Percentiles rank a stretch among this genome's conserved stretches.
These are phyloP conservation scores for Termitomyces sp. DNA, from an alignment of 768 basidiomycete species.

Conservation along the genomic window DNA sequence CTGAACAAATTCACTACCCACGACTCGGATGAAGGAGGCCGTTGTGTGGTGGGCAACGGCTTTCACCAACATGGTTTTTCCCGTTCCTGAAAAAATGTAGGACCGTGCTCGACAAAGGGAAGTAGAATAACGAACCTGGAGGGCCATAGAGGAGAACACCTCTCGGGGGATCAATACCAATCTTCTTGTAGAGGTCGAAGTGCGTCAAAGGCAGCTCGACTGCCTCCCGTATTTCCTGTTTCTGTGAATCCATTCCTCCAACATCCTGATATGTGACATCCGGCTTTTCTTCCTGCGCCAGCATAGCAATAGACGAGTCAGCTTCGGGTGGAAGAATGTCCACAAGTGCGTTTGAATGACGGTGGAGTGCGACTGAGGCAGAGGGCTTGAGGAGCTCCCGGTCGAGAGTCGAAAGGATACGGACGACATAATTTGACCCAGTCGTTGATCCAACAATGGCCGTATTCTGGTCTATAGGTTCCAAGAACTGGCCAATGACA, in stretches of 20 bases:
- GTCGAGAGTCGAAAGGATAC: slow-evolving; percentile 95
- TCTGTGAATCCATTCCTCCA: slow-evolving; percentile 96
- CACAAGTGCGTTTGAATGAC: slow-evolving; percentile 97
- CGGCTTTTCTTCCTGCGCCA: slow-evolving; percentile 90
- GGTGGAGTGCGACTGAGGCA: slow-evolving; percentile 95
- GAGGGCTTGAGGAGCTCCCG: slow-evolving; percentile 96
- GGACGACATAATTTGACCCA: slow-evolving; percentile 96
- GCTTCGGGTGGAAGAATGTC: slow-evolving; percentile 98
- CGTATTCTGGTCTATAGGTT: slow-evolving; percentile 96
- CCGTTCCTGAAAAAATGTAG: slow-evolving; percentile 60
- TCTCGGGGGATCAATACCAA: slow-evolving; percentile 97
- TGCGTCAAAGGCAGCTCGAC: slow-evolving; percentile 96
- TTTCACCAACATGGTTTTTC: slow-evolving; percentile 98
- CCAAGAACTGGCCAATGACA: slow-evolving; percentile 98
- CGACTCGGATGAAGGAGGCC: slow-evolving; percentile 95
- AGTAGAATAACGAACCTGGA: slow-evolving; percentile 54
- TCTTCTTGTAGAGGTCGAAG: slow-evolving; percentile 98
- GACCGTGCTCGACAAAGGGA: neutral
- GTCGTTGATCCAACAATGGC: slow-evolving; percentile 98
- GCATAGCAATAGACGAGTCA: slow-evolving; percentile 94
- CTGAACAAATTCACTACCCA: slow-evolving; percentile 98
- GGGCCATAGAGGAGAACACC: slow-evolving; percentile 97
- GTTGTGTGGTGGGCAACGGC: slow-evolving; percentile 99
- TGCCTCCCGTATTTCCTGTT: slow-evolving; percentile 98
- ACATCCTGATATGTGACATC: slow-evolving; percentile 93